A percentile compares a stretch with the other conserved stretches of the same genome.
These are phyloP conservation scores for Tetragonia tetragonoides DNA, from an alignment of 148 eudicot species.

Conservation along the genomic window DNA sequence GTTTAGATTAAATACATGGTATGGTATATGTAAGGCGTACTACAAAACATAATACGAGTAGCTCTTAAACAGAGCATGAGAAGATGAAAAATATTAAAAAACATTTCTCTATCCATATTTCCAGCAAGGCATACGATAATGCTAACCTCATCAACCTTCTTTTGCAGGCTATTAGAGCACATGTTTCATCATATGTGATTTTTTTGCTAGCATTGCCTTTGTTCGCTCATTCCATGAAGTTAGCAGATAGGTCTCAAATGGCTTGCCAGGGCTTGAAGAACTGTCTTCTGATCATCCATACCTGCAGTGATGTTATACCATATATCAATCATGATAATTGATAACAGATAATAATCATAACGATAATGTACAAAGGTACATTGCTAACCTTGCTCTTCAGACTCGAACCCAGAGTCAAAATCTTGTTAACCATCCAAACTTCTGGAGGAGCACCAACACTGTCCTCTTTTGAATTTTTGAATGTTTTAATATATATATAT, in stretches of 20 bases:
- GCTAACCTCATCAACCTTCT: conserved; percentile 88
- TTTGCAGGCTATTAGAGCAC: conserved; percentile 71
- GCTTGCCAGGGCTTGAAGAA: conserved; percentile 71
- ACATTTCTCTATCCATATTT: background rate
- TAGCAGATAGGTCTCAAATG: conserved; percentile 81
- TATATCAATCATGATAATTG: conserved; percentile 14
- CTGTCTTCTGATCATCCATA: conserved; percentile 63
- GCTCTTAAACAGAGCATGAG: background rate
- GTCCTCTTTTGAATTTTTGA: conserved; percentile 57
- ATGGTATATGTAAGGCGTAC: background rate
- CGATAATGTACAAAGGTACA: conserved; percentile 9
- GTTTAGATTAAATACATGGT: background rate
- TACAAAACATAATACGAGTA: background rate
- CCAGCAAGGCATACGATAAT: conserved; percentile 5
- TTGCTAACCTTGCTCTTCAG: conserved; percentile 80
- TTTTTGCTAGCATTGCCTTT: conserved; percentile 70
- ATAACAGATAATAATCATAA: conserved; percentile 11
- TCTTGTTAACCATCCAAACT: conserved; percentile 65
- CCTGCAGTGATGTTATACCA: conserved; percentile 34
- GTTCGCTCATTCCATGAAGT: conserved; percentile 79
- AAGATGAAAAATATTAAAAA: background rate
- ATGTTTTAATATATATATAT: no score
- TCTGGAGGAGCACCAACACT: conserved; percentile 52
- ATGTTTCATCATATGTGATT: conserved; percentile 68
- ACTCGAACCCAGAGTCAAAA: conserved; percentile 61